Base-by-base conservation (phyloP, 1,284 basidiomycete species). In the Microbotryum silenes-acaulis region DNA sequence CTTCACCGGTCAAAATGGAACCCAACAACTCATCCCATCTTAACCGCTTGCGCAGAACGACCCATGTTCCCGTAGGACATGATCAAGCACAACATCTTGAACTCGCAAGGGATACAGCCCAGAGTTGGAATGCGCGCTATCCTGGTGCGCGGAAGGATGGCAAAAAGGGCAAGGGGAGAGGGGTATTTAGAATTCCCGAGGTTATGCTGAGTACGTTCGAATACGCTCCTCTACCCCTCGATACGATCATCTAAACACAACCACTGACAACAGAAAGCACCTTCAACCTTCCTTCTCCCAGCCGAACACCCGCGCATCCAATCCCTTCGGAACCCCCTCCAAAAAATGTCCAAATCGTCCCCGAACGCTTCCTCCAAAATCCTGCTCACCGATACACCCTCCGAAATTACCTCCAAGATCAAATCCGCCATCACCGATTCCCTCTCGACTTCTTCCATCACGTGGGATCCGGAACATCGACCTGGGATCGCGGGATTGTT, bases 281-380 rank as follows among this genome's bases (percentile, higher is more conserved):
- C 12, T 9, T 12, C 37, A 42, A 4, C 16, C 2, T 18, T 3
- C 16, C 9, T 16, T 42, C 37, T 31, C 31, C 31, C 67, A 93
- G 91, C 90, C 0, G 81, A 85, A 0, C 85, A 56, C 79, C 92
- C 78, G 29, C 69, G 76, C 12, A 73, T 78, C 20, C 82, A 94
- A 9, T 93, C 90, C 4, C 82, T 97, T 18, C 85, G 85, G 60
- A 88, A 94, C 73, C 89, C 92, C 1, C 78, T 79, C 0, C 82
- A 85, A 12, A 97, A 97, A 76, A 97, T 97, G 93, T 96, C 91
- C 48, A 97, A 97, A 75, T 97, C 93, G 0, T 81, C 89, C 0
- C 86, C 86, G 0, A 85, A 89, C 72, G 69, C 82, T 1, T 78
- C 82, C n/a, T 92, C 91, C 1, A 86, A 91, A 29, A 91, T 97